Base-by-base conservation (phyloP, 176 grass and related monocot species). In the Puccinellia tenuiflora region DNA sequence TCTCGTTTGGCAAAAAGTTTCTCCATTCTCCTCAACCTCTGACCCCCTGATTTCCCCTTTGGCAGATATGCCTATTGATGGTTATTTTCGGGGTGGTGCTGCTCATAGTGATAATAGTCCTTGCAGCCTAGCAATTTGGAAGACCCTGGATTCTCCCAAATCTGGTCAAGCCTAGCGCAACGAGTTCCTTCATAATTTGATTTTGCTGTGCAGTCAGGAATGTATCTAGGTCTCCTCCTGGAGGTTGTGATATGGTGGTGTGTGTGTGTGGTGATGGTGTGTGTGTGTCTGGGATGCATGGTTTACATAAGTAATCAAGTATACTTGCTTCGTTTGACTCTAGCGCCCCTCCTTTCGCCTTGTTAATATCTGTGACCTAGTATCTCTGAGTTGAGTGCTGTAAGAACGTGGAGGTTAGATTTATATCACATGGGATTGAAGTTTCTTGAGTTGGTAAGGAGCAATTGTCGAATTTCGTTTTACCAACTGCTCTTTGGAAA, bases 51-150 rank as follows among this genome's bases (percentile, higher is more conserved):
- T 83, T 79, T 64, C 72, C 14, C 68, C 54, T 12, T n/a, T 39
- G 83, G 84, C 89, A 97, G 95, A 88, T 92, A 87, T 97, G 95
- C 86, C 79, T 97, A 86, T 82, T 97, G 53, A 71, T 97, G 81
- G 95, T 94, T 75, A 97, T 97, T 79, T 94, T 97, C 57, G 95
- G 95, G 39, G 92, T 94, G 29, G 88, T 97, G 75, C 75, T 97
- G 64, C 95, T 97, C 79, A 97, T 97, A 81, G 90, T 97, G 84
- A 92, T 97, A 50, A 97, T 97, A 68, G 90, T 97, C 57, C 90
- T 97, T 59, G 90, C 92, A 85, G 92, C 95, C 35, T 97, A 94
- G 61, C 62, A 57, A 50, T 76, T 20, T 86, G 88, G 66, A 64
- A 65, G 63, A 52, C 74, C 28, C 39, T 74, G 28, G 26, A n/a